Conservation (phyloP, 495 filamentous ascomycete species). For the Xylaria telfairii region DNA sequence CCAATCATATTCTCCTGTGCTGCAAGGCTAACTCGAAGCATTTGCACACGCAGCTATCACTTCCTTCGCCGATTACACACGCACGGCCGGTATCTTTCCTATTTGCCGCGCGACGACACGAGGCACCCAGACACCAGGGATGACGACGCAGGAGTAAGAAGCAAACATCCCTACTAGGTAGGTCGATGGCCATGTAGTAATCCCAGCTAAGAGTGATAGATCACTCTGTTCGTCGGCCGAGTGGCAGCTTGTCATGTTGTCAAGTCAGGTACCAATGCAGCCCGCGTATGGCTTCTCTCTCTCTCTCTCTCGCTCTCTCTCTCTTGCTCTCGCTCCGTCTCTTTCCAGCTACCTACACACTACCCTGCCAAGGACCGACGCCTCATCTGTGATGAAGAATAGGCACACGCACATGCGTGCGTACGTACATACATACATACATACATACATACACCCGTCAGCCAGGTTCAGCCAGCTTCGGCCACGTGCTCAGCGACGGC, state of each 20-base stretch:
- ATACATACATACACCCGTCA: not conserved
- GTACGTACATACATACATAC: not conserved
- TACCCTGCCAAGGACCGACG: not conserved
- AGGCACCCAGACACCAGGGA: not conserved
- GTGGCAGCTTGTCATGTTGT: not conserved
- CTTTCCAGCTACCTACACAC: not conserved
- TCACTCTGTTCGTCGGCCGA: not conserved
- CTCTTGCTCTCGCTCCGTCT: too few species aligned
- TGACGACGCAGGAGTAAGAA: not conserved
- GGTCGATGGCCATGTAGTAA: not conserved
- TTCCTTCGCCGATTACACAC: not conserved
- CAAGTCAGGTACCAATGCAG: slow-evolving; percentile 21
- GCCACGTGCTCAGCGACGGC: slow-evolving; percentile 15
- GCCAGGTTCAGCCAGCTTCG: not conserved
- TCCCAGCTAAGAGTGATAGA: slow-evolving; percentile 1
- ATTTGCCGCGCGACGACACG: not conserved
- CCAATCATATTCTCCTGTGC: too few species aligned
- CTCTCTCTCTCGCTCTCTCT: too few species aligned
- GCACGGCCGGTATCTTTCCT: not conserved
- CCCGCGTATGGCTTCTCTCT: not conserved
- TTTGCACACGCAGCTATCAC: not conserved
- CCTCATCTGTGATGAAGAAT: not conserved
- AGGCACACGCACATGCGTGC: not conserved
- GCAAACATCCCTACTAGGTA: not conserved
- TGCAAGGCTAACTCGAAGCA: too few species aligned